phyloP scores from a whole-genome alignment of 2,329 filamentous ascomycete species.

The Ascochyta fabae region DNA sequence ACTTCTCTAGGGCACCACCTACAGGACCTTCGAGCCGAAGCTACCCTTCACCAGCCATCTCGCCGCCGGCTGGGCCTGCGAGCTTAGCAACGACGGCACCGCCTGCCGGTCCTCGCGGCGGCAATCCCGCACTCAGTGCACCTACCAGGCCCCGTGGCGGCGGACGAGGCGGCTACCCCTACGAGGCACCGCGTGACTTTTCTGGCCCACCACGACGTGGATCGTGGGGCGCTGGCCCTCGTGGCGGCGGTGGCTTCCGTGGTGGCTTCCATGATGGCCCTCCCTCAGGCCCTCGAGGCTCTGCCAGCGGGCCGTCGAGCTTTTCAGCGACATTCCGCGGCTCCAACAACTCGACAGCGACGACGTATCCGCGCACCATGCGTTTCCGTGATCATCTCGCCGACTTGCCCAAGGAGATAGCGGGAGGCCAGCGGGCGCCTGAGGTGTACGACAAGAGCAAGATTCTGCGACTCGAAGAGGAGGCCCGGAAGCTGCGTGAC shows the following conservation, averaged over 20 bases:
- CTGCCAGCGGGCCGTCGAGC: conserved; percentile 33
- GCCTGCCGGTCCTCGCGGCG: conserved; percentile 43
- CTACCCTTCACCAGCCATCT: conserved; percentile 48
- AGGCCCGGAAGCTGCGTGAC: conserved; percentile 53
- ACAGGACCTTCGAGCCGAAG: conserved; percentile 48
- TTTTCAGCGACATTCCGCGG: conserved; percentile 51
- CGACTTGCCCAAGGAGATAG: conserved; percentile 53
- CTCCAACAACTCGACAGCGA: conserved; percentile 51
- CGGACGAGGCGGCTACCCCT: conserved; percentile 50
- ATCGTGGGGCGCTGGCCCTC: conserved; percentile 43
- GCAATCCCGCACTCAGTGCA: conserved; percentile 48
- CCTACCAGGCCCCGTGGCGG: conserved; percentile 51
- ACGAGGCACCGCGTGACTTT: conserved; percentile 47
- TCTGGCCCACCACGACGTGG: conserved; percentile 44
- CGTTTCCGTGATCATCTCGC: conserved; percentile 54
- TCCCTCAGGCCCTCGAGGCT: conserved; percentile 45
- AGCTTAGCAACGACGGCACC: conserved; percentile 38
- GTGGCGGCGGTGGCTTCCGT: conserved; percentile 39
- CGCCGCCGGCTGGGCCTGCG: conserved; percentile 50
- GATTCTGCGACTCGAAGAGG: conserved; percentile 55
- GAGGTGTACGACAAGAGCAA: conserved; percentile 53
- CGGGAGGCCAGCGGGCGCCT: conserved; percentile 53
- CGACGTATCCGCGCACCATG: conserved; percentile 56
- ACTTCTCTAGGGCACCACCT: conserved; percentile 46
- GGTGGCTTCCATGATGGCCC: conserved; percentile 31